phyloP scores from a whole-genome alignment of 1,284 basidiomycete genomes.

The Cryptococcus depauperatus region DNA sequence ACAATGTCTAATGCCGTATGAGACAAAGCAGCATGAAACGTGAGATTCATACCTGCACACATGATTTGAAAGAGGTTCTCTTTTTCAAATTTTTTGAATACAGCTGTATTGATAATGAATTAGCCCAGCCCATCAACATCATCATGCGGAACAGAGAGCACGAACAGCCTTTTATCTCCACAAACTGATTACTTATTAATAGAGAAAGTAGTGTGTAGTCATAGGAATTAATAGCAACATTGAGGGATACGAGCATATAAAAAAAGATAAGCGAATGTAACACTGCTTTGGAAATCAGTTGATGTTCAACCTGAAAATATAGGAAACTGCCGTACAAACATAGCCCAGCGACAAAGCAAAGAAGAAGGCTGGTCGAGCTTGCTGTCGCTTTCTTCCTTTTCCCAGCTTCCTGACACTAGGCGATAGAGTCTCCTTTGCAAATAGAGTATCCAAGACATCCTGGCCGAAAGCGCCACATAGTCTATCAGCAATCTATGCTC shows the following conservation, averaged over 20 bases:
- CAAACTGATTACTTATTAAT: slow-evolving; percentile 95
- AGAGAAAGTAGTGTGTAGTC: slow-evolving; percentile 92
- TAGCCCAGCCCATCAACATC: slow-evolving; percentile 1
- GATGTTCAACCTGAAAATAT: neutral
- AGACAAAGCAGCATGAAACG: slow-evolving; percentile 42
- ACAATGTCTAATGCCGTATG: no score
- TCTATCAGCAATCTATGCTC: slow-evolving; percentile 76
- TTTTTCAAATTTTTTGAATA: slow-evolving; percentile 99
- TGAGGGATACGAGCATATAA: slow-evolving; percentile 90
- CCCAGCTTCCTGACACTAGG: slow-evolving; percentile 20
- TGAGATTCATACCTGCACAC: slow-evolving; percentile 61
- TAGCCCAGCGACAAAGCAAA: slow-evolving; percentile 78
- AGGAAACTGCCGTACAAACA: slow-evolving; percentile 54
- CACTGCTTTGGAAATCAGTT: slow-evolving; percentile 49
- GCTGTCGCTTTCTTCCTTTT: slow-evolving; percentile 41
- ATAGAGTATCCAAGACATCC: slow-evolving; percentile 92
- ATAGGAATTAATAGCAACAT: slow-evolving; percentile 97
- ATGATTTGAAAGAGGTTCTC: slow-evolving; percentile 99
- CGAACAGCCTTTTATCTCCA: slow-evolving; percentile 92
- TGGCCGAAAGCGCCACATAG: slow-evolving; percentile 95
- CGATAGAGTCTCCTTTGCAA: slow-evolving; percentile 82
- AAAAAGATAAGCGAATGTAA: slow-evolving; percentile 90
- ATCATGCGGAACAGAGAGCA: slow-evolving; percentile 2
- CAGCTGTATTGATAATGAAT: slow-evolving; percentile 43
- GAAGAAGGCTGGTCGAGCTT: slow-evolving; percentile 66